Percentiles rank a stretch among this genome's conserved stretches.
These are phyloP conservation scores for Sclerotinia minor DNA, from an alignment of 2,329 filamentous ascomycete species.

Conservation along the genomic window DNA sequence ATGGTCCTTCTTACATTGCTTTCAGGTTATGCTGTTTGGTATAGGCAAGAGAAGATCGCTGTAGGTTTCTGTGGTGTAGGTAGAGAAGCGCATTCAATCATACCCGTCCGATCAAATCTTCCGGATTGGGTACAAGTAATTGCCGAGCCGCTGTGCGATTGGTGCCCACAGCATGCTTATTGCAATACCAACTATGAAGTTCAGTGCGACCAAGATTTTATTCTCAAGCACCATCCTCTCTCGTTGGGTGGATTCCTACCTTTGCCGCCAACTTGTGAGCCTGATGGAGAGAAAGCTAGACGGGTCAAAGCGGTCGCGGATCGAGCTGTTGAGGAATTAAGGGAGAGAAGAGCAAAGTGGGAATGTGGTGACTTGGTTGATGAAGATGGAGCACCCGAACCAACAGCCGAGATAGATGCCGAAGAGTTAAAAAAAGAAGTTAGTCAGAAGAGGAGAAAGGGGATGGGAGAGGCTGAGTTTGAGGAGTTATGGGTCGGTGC, in stretches of 20 bases:
- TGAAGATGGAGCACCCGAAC: slow-evolving; percentile 58
- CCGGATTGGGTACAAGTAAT: slow-evolving; percentile 72
- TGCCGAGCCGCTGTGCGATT: slow-evolving; percentile 80
- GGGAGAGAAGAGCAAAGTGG: slow-evolving; percentile 81
- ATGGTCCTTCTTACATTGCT: slow-evolving; percentile 71
- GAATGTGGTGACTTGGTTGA: slow-evolving; percentile 78
- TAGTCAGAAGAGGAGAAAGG: slow-evolving; percentile 73
- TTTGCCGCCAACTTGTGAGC: slow-evolving; percentile 86
- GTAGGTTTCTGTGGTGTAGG: slow-evolving; percentile 93
- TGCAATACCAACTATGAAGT: slow-evolving; percentile 79
- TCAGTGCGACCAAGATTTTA: slow-evolving; percentile 82
- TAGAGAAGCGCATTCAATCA: slow-evolving; percentile 52
- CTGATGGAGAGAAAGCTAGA: slow-evolving; percentile 88
- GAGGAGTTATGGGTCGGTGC: slow-evolving; percentile 81
- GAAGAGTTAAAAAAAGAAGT: slow-evolving; percentile 76
- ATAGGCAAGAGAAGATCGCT: slow-evolving; percentile 91
- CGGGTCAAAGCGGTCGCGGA: slow-evolving; percentile 86
- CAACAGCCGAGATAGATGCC: slow-evolving; percentile 63
- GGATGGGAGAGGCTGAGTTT: slow-evolving; percentile 84
- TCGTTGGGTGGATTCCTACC: slow-evolving; percentile 79
- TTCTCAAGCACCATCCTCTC: slow-evolving; percentile 81
- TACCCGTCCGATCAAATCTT: slow-evolving; percentile 56
- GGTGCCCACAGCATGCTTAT: slow-evolving; percentile 85
- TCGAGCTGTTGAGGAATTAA: slow-evolving; percentile 80
- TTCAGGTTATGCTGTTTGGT: slow-evolving; percentile 75